Base-by-base conservation (phyloP, 1,139 yeast species). In the Blastobotrys petasosporus region DNA sequence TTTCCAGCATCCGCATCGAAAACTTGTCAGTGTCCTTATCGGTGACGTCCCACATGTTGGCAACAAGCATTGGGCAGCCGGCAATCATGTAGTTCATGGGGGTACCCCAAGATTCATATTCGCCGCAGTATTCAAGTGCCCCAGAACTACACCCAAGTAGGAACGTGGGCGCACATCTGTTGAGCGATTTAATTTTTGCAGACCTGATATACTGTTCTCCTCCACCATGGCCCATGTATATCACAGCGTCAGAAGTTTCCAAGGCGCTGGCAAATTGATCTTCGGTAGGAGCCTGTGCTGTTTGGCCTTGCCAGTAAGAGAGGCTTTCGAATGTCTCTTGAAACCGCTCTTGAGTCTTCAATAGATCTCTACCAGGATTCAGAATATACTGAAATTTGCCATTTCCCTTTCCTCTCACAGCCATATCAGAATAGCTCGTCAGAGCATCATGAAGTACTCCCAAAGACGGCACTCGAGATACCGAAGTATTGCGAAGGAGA, bases 141-240 rank as follows among this genome's bases (percentile, higher is more conserved):
- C 95, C 96, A 0, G 97, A 90, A 0, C 95, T 85, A 58, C 98
- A 92, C 0, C 98, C 98, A 40, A 92, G 67, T n/a, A 92, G 69
- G 38, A 92, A 70, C 9, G 85, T 70, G 0, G 96, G 88, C 1
- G 94, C 82, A 34, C 85, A 68, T 1, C 47, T 54, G 1, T 60
- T 55, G 47, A 73, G 62, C 13, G 66, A 61, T 50, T 77, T 77
- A 40, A 83, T 62, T 2, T 69, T 65, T 12, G 72, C 70, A 2
- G 77, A 68, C 28, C 80, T 72, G 10, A 86, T 68, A 59, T 82
- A 87, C 53, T 85, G 92, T 54, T 87, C 94, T 29, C 97, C 95
- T 1, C 97, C 94, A 0, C 97, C 97, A 65, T 92, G 98, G 0
- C 98, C 98, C 51, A 90, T 74, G 60, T 86, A 92, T 0, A 92